Percentiles rank a stretch among this genome's conserved stretches.
phyloP scores from a whole-genome alignment of 2,329 filamentous ascomycete species.

The Penicillium crustosum region DNA sequence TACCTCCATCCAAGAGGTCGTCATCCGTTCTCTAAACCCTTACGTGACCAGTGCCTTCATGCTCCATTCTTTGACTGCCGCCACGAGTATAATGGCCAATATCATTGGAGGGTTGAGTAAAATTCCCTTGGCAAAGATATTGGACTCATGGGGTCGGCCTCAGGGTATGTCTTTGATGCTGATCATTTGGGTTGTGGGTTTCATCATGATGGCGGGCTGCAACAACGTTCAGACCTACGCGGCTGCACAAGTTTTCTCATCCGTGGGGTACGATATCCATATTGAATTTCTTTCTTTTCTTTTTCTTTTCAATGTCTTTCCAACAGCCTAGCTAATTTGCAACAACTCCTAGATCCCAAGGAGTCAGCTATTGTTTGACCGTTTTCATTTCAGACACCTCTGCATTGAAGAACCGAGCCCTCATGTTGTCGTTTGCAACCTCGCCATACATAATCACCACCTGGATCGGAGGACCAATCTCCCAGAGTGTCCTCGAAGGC shows the following conservation, averaged over 20 bases:
- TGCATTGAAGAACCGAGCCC: slow-evolving; percentile 57
- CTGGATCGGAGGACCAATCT: slow-evolving; percentile 53
- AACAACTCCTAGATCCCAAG: not conserved
- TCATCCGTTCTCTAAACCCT: slow-evolving; percentile 14
- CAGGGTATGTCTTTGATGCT: slow-evolving; percentile 13
- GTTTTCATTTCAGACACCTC: slow-evolving; percentile 65
- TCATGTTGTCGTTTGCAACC: slow-evolving; percentile 58
- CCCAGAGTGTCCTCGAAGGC: slow-evolving; percentile 49
- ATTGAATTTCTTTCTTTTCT: not conserved
- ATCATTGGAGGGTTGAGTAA: slow-evolving; percentile 13
- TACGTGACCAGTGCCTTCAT: slow-evolving; percentile 18
- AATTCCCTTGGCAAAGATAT: slow-evolving; percentile 19
- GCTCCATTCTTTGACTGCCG: slow-evolving; percentile 14
- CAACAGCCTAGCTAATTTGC: not conserved
- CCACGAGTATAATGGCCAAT: slow-evolving; percentile 13
- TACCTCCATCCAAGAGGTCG: slow-evolving; percentile 16
- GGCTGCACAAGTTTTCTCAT: slow-evolving; percentile 62
- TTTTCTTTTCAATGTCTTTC: not conserved
- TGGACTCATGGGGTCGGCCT: slow-evolving; percentile 21
- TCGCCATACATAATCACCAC: slow-evolving; percentile 64
- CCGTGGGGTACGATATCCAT: slow-evolving; percentile 53
- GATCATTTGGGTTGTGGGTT: slow-evolving; percentile 33
- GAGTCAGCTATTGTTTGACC: slow-evolving; percentile 53
- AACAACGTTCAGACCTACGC: slow-evolving; percentile 61
- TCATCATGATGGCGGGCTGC: slow-evolving; percentile 64